Conservation (phyloP, 257 asterid species). For the Solanum paucissectum region DNA sequence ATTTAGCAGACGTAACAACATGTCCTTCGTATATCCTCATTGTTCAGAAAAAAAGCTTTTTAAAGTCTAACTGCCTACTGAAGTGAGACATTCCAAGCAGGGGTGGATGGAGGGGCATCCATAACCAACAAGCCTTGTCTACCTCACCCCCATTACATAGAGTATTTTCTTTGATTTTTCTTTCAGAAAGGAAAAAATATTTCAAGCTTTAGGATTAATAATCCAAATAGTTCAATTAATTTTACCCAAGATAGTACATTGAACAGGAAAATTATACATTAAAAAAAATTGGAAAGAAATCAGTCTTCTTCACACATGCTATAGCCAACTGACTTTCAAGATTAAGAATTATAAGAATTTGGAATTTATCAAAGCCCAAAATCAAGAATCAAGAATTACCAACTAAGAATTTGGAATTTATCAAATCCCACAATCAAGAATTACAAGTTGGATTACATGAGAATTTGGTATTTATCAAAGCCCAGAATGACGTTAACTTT, state of each 20-base stretch:
- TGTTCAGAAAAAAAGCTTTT: not conserved
- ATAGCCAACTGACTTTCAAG: not conserved
- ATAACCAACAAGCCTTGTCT: not conserved
- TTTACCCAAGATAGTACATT: not conserved
- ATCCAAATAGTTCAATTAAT: not conserved
- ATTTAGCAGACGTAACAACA: not conserved
- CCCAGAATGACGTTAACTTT: not conserved
- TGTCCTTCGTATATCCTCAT: not conserved
- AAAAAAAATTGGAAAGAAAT: not conserved
- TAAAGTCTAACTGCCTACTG: not conserved
- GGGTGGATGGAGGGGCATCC: not conserved
- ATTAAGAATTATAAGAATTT: not conserved
- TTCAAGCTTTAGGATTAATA: not conserved
- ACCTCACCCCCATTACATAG: not conserved
- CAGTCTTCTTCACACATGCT: not conserved
- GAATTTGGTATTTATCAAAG: slow-evolving; percentile 8
- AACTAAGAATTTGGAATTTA: not conserved
- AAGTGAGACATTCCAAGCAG: not conserved
- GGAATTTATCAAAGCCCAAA: not conserved
- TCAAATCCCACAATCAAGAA: not conserved
- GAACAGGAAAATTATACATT: not conserved
- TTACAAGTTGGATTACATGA: not conserved
- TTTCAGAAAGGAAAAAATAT: no score
- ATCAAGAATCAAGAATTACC: not conserved
- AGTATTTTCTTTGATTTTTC: not conserved